Base-by-base conservation (phyloP, 2,329 filamentous ascomycete species). In the Aspergillus sp. region DNA sequence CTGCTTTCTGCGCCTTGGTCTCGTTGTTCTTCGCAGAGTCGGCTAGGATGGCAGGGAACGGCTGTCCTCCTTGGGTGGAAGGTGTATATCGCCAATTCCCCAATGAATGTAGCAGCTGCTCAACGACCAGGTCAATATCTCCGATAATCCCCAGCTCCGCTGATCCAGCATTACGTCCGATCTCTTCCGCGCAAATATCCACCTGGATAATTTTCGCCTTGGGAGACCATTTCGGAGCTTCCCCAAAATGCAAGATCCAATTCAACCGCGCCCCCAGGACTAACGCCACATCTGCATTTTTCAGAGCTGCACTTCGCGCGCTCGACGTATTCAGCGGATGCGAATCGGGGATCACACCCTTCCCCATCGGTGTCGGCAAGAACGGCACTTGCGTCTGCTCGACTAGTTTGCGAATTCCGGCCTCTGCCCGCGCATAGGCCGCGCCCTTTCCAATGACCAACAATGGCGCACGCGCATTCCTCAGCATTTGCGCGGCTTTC, bases 281-380 rank as follows among this genome's bases (percentile, higher is more conserved):
- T 3, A 80, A 58, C 10, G 79, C 73, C 1, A 80, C 72, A 55
- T 80, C 77, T 3, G 78, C 74, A 36, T 72, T 61, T 54, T 73
- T 74, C 36, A 80, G 61, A 3, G 76, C 77, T 10, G 73, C 67
- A 39, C 75, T 77, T 46, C 78, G 69, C 3, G 77, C 76, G 41
- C 76, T 73, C 2, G 77, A 75, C 10, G 67, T 68, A 54, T 80
- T 80, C 42, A 71, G 63, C 1, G 70, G 66, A 55, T 78, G 74
- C 0, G 73, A 77, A 52, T 80, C 77, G 7, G 77, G 67, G 1
- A 80, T 54, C 4, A 81, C 69, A 26, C 78, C 78, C 56, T 80
- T 80, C 4, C 77, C 78, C 75, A 80, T 80, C 1, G 77, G 78
- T 1, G 76, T 78, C 0, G 77, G 76, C 5, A 81, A 63, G 56